Base-by-base conservation (phyloP, 176 grass and related monocot genomes). In the Zea luxurians region DNA sequence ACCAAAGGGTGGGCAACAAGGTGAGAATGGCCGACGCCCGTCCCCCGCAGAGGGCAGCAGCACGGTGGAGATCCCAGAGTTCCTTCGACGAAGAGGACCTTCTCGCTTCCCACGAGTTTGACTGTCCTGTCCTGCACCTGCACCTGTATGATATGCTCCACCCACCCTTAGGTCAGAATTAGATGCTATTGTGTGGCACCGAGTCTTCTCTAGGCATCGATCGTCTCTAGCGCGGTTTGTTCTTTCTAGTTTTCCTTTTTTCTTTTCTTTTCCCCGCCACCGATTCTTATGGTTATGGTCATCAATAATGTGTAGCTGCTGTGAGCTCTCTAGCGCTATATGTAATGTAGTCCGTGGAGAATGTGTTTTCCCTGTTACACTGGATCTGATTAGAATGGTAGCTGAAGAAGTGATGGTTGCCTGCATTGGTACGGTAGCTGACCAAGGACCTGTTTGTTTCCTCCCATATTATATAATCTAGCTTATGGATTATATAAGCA, bases 51-150 rank as follows among this genome's bases (percentile, higher is more conserved):
- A 88, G 86, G 93, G 90, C 38, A 86, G 90, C 38, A 86, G 71
- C 48, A 70, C 68, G 46, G 85, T 97, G 68, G 90, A 90, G 68
- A 97, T 92, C 63, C 93, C 93, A 2, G 93, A 97, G 67, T 97
- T 97, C 61, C 90, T 97, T 57, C 83, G 87, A 61, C 81, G 84
- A 70, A 90, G 88, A 85, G 89, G 87, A 7, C 87, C 81, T 37
- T 90, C 87, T 76, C 87, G 87, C 47, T 92, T 86, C 72, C 83
- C 83, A 1, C 81, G 93, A 81, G 75, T 82, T 60, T 97, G 76
- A 89, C 11, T 81, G 35, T 41, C 58, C 58, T 60, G 18, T 9
- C 20, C n/a, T 35, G 59, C 59, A 12, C 20, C n/a, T 35, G 59
- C 59, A 12, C 21, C 59, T 61, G 59, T 61, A 61, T 61, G 2